Conservation (phyloP, 2,329 filamentous ascomycete species). For the Sporothrix dimorphospora region DNA sequence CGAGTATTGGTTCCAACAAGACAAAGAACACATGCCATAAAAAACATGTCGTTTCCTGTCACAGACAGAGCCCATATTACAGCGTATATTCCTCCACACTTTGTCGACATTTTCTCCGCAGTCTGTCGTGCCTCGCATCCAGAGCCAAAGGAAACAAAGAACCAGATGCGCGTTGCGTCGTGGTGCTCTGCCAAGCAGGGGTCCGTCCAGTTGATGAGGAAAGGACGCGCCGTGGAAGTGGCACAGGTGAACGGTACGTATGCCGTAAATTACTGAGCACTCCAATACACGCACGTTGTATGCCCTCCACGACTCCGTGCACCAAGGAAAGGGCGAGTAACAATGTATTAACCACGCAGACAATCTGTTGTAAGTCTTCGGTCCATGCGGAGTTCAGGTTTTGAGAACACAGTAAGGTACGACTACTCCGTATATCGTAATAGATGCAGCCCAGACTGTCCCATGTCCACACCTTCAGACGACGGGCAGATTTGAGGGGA, state of each 20-base stretch:
- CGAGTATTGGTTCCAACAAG: neutral
- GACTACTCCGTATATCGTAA: neutral
- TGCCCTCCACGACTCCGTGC: too few relatives aligned
- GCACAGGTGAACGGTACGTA: neutral
- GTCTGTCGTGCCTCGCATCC: neutral
- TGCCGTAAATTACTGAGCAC: too few relatives aligned
- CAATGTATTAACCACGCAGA: too few relatives aligned
- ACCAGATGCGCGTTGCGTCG: neutral
- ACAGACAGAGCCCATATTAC: neutral
- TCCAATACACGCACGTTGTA: neutral
- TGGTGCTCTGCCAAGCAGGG: neutral
- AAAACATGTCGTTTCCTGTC: neutral
- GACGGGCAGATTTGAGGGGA: conserved; percentile 7
- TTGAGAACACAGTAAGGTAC: neutral
- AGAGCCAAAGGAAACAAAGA: neutral
- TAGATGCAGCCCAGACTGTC: conserved; percentile 9
- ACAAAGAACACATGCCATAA: neutral
- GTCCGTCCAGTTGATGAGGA: neutral
- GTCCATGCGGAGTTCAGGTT: neutral
- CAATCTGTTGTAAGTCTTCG: neutral
- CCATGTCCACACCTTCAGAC: neutral
- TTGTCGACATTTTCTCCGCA: neutral
- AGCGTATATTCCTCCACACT: neutral
- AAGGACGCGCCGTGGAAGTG: conserved; percentile 5
- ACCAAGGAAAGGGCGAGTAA: too few relatives aligned